Percentiles rank a stretch among this genome's conserved stretches.
phyloP scores from a whole-genome alignment of 139 green algal species.

The Volvox reticuliferus region DNA sequence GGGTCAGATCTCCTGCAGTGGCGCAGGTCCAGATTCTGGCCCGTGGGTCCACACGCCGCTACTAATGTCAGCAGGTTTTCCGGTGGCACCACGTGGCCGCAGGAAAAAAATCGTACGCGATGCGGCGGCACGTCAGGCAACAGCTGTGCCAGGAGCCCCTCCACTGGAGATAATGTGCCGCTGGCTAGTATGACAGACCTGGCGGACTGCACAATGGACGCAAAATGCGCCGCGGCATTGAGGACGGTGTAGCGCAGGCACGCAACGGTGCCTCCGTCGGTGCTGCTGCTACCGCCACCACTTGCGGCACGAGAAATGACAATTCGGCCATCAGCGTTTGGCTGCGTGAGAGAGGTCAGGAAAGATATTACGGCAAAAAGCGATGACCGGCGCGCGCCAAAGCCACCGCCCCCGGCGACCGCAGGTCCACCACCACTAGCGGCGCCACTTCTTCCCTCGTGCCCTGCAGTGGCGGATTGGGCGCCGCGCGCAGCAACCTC shows the following conservation, averaged over 20 bases:
- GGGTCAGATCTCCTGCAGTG: conserved; percentile 57
- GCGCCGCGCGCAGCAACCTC: background rate
- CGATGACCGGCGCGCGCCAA: conserved; percentile 41
- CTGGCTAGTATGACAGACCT: conserved; percentile 90
- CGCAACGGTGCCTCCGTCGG: conserved; percentile 73
- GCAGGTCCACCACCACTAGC: background rate
- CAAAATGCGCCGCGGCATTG: conserved; percentile 90
- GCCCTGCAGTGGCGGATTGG: background rate
- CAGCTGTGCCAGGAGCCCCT: conserved; percentile 70
- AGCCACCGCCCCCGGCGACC: background rate
- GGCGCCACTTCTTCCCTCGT: too few relatives aligned
- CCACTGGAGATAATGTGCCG: conserved; percentile 91
- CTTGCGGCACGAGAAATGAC: conserved; percentile 63
- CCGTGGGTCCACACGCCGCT: conserved; percentile 75
- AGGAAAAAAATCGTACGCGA: conserved; percentile 79
- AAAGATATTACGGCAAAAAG: conserved; percentile 83
- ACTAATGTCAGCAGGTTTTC: conserved; percentile 78
- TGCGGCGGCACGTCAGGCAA: conserved; percentile 64
- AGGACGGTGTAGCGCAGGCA: conserved; percentile 88
- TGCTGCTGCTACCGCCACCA: conserved; percentile 85
- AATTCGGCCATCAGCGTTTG: conserved; percentile 89
- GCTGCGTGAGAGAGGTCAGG: conserved; percentile 83
- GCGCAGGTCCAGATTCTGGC: conserved; percentile 77
- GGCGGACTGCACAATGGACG: conserved; percentile 60
- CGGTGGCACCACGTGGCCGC: conserved; percentile 89